Evolutionary conservation across 495 filamentous ascomycete genomes (phyloP), one percentile per base, ranked within the genome.

Genomic region (Niebla homalea): DNA sequence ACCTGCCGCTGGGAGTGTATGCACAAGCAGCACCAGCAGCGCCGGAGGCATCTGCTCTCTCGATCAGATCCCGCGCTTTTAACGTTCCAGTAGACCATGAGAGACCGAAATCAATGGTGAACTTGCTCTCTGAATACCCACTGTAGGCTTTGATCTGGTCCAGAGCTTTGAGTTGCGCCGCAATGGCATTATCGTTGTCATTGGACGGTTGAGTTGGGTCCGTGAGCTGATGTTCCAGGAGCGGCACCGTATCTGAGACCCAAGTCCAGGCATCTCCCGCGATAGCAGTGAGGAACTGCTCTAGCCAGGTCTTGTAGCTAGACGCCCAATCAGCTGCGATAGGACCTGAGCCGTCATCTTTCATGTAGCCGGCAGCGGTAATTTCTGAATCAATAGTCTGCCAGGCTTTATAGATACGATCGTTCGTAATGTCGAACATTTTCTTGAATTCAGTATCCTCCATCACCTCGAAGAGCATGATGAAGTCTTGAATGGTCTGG

Each of bases 251-350:
- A 36, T 23, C n/a, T 36, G 25, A 36, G 25, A 18, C 29, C 46
- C 46, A 48, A 5, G 4, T 38, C 46, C 46, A 48, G 7, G 35
- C 46, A 16, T 23, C 22, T 18, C 20, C 20, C 6, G 46, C 25
- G 16, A 48, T 48, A 12, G 26, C 22, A 26, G 25, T 32, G 21
- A 48, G 46, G 21, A 32, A 48, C 6, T 16, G 16, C 8, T 38
- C 26, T 1, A 48, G 18, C 46, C 46, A 48, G 22, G 46, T 48
- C 21, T 48, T 48, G 46, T 48, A 48, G 46, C 36, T 32, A 12
- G 35, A 35, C 5, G 46, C 46, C 46, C 46, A 48, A n/a, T 48
- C 21, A 20, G 46, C 46, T 36, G 21, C 16, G 26, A 48, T 48
- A 11, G 46, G 46, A 32, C 29, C 29, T 20, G 43, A 22, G 8